phyloP scores from a whole-genome alignment of 176 grass and related monocot genomes.

The Tillandsia leiboldiana region DNA sequence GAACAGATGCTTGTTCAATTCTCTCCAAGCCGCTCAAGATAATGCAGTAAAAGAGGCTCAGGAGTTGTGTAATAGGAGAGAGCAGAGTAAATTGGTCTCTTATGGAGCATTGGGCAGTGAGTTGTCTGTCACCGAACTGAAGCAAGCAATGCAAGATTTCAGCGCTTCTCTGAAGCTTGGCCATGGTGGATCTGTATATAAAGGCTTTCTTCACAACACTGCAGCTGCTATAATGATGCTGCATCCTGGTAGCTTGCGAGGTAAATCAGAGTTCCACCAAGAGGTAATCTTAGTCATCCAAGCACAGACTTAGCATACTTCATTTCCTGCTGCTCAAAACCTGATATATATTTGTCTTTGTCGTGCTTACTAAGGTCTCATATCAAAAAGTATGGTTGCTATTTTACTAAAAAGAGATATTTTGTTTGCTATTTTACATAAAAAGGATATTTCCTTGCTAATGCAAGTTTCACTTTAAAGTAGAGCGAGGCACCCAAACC shows the following conservation, averaged over 20 bases:
- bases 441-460: not conserved
- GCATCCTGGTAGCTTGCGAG: slow-evolving; percentile 26
- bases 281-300: slow-evolving; percentile 37
- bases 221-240: slow-evolving; percentile 54
- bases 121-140: slow-evolving; percentile 40
- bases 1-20: slow-evolving; percentile 26
- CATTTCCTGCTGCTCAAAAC: not conserved
- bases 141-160: slow-evolving; percentile 38
- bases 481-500: slow-evolving; percentile 70
- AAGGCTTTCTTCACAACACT: slow-evolving; percentile 48
- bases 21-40: slow-evolving; percentile 33
- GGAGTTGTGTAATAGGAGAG: slow-evolving; percentile 20
- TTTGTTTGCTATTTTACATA: too few species aligned
- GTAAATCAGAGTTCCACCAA: slow-evolving; percentile 38
- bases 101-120: slow-evolving; percentile 25
- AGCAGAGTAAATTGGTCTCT: not conserved
- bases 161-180: slow-evolving; percentile 39
- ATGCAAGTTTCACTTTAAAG: slow-evolving; percentile 46
- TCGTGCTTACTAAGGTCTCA: not conserved
- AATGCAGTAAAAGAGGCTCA: slow-evolving; percentile 22
- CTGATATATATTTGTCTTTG: not conserved
- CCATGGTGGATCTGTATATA: slow-evolving; percentile 43
- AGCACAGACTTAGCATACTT: not conserved
- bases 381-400: not conserved
- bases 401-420: too few species aligned